A percentile compares a stretch with the other conserved stretches of the same genome.
phyloP scores from a whole-genome alignment of 441 rosid species.

The Populus trichocarpa region DNA sequence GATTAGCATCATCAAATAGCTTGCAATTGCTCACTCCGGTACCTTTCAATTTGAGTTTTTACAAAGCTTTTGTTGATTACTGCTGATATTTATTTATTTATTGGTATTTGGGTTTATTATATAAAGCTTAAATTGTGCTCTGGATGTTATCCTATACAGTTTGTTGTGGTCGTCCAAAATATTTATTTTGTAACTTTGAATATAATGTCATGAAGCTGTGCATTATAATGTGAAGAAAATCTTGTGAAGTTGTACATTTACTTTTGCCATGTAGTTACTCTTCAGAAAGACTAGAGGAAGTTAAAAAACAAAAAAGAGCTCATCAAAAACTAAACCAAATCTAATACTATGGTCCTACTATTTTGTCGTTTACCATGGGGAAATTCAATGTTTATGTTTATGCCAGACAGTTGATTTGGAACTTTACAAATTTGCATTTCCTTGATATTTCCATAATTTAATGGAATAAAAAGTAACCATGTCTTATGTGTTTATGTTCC shows the following conservation, averaged over 20 bases:
- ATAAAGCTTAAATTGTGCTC: conserved; percentile 6
- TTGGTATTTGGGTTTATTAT: background rate
- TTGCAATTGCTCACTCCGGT: conserved; percentile 94
- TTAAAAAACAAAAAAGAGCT: too few species aligned
- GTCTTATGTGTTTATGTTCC: background rate
- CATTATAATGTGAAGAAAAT: background rate
- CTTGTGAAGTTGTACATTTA: too few species aligned
- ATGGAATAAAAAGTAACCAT: background rate
- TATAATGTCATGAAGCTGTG: background rate
- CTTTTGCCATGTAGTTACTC: too few species aligned
- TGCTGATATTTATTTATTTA: background rate
- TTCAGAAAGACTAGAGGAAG: too few species aligned
- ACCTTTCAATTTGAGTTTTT: conserved; percentile 24
- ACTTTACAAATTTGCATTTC: too few species aligned
- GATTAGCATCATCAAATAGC: conserved; percentile 72
- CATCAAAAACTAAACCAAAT: too few species aligned
- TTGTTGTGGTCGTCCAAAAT: background rate
- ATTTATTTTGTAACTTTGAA: background rate
- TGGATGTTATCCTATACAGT: background rate
- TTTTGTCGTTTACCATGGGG: too few species aligned
- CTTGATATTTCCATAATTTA: too few species aligned
- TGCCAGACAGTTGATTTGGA: too few species aligned
- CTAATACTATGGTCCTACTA: too few species aligned
- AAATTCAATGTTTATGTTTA: too few species aligned
- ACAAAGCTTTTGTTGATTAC: background rate